These are phyloP conservation scores for Astrothelium subdiscretum DNA, from an alignment of 495 filamentous ascomycete species.

Conservation along the genomic window DNA sequence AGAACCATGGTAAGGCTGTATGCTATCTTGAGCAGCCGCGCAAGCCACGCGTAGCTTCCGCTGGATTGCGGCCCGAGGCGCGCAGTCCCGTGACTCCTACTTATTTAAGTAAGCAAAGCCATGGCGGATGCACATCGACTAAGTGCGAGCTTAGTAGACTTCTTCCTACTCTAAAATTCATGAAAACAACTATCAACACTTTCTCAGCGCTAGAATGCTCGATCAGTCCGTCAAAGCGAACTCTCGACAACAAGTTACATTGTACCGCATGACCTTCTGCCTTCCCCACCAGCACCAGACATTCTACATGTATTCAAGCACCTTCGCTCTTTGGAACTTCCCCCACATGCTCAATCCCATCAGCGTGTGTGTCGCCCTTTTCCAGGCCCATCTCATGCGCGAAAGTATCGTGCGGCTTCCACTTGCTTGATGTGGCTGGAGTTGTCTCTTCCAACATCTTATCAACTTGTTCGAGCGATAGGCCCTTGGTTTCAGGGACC, in stretches of 20 bases:
- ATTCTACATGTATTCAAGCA: background rate
- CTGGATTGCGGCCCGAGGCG: background rate
- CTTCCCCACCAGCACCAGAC: background rate
- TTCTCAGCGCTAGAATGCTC: background rate
- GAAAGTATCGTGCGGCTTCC: slow-evolving; percentile 61
- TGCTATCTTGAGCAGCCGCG: background rate
- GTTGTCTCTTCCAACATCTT: slow-evolving; percentile 78
- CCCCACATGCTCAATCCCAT: background rate
- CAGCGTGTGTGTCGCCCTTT: slow-evolving; percentile 9
- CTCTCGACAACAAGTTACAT: background rate
- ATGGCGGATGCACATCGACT: too few relatives aligned
- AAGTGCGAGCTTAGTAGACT: too few relatives aligned
- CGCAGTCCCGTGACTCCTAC: background rate
- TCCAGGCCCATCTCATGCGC: slow-evolving; percentile 46
- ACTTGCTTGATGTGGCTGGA: slow-evolving; percentile 56
- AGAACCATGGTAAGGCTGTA: background rate
- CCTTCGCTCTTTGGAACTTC: background rate
- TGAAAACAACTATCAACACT: background rate
- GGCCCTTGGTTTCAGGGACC: slow-evolving; percentile 29
- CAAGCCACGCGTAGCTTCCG: background rate
- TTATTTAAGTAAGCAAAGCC: too few relatives aligned
- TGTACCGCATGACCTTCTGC: background rate
- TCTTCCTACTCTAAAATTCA: too few relatives aligned
- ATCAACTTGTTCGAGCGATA: slow-evolving; percentile 82
- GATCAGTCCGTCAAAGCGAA: background rate